These are phyloP conservation scores for Rhizopogon vesiculosus DNA, from an alignment of 768 basidiomycete genomes.

Conservation along the genomic window DNA sequence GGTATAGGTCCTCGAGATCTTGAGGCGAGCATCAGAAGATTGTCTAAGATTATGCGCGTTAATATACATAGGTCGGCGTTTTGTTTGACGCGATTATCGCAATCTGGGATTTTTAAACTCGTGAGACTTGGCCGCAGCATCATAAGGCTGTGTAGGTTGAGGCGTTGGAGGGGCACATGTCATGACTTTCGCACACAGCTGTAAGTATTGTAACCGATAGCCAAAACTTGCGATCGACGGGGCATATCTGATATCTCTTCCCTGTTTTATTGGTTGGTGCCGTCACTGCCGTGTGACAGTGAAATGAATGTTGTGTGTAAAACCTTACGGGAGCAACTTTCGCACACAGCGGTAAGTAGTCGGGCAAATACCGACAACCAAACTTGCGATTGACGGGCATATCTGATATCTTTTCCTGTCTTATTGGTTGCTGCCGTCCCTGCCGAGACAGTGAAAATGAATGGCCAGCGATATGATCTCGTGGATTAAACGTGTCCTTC, in stretches of 20 bases:
- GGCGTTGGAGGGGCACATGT: neutral
- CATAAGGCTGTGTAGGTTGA: neutral
- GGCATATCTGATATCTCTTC: neutral
- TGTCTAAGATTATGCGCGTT: neutral
- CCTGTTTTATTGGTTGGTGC: neutral
- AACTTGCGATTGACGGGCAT: neutral
- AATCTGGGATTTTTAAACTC: neutral
- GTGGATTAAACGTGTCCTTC: slow-evolving; percentile 2
- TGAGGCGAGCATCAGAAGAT: neutral
- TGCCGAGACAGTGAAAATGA: slow-evolving; percentile 13
- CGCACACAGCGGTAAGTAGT: no score
- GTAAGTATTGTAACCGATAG: neutral
- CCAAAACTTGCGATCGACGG: neutral
- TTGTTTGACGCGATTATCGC: neutral
- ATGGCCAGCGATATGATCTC: slow-evolving; percentile 1
- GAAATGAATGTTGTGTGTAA: slow-evolving; percentile 8
- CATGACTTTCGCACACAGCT: neutral
- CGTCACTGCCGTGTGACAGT: slow-evolving; percentile 7
- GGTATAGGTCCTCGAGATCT: neutral
- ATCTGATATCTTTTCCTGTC: neutral
- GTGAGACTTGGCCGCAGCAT: no score
- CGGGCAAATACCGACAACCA: neutral
- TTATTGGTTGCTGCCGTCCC: slow-evolving; percentile 3
- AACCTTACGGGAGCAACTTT: no score
- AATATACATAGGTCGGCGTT: neutral